These are phyloP conservation scores for Arctostaphylos glauca DNA, from an alignment of 148 eudicot genomes.

Conservation along the genomic window DNA sequence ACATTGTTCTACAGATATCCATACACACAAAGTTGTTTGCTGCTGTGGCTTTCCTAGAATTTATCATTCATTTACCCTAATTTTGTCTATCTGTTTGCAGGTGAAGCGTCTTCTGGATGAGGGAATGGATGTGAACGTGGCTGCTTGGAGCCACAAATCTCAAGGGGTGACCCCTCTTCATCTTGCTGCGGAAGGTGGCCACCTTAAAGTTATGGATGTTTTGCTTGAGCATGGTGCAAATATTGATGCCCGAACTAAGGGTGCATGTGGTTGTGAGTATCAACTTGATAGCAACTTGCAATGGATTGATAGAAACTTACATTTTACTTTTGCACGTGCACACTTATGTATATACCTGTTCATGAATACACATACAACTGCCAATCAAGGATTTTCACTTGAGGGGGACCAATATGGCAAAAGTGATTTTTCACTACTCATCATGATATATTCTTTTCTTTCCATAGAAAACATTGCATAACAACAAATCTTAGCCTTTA, in stretches of 20 bases:
- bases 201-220: slow-evolving; percentile 83
- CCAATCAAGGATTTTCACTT: not conserved
- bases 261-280: slow-evolving; percentile 91
- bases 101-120: slow-evolving; percentile 77
- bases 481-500: not conserved
- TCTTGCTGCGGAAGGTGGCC: slow-evolving; percentile 97
- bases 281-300: not conserved
- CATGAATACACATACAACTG: no score
- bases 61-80: not conserved
- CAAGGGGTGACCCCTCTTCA: slow-evolving; percentile 96
- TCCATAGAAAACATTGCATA: not conserved
- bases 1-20: not conserved
- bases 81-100: slow-evolving; percentile 28
- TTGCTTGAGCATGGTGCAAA: slow-evolving; percentile 89
- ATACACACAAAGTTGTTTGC: not conserved
- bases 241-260: slow-evolving; percentile 95
- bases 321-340: not conserved
- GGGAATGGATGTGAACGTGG: slow-evolving; percentile 85
- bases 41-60: not conserved
- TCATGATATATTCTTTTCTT: not conserved
- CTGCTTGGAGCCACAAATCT: slow-evolving; percentile 83
- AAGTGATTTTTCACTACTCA: not conserved
- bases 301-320: not conserved
- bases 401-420: not conserved
- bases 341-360: no score